Conservation (phyloP, 2,329 filamentous ascomycete genomes). For the Orbilia oligospora region DNA sequence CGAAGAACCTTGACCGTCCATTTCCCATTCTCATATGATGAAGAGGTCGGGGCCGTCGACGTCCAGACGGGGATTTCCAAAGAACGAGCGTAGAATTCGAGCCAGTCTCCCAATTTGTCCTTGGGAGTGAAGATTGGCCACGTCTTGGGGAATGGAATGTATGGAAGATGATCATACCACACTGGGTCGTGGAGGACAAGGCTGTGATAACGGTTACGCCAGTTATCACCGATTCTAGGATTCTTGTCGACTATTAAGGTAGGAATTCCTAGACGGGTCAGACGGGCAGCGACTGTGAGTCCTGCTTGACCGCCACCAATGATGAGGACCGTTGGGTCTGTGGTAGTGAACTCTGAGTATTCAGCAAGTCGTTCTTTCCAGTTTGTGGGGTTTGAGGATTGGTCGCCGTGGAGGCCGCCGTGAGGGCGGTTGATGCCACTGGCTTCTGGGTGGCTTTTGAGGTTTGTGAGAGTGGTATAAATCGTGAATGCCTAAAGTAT, state of each 20-base stretch:
- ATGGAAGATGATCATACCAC: slow-evolving; percentile 75
- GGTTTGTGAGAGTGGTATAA: slow-evolving; percentile 73
- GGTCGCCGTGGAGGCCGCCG: slow-evolving; percentile 73
- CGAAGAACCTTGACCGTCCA: slow-evolving; percentile 74
- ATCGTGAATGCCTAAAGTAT: slow-evolving; percentile 74
- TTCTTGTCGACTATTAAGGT: slow-evolving; percentile 75
- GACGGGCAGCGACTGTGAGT: slow-evolving; percentile 72
- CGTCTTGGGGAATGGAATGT: slow-evolving; percentile 74
- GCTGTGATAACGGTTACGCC: slow-evolving; percentile 75
- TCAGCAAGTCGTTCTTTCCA: slow-evolving; percentile 52
- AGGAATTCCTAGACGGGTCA: slow-evolving; percentile 74
- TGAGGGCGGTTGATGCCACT: slow-evolving; percentile 70
- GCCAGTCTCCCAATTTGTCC: slow-evolving; percentile 79
- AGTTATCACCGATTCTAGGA: slow-evolving; percentile 75
- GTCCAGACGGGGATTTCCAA: slow-evolving; percentile 81
- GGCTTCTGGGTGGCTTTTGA: slow-evolving; percentile 73
- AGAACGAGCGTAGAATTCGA: slow-evolving; percentile 75
- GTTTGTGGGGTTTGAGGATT: slow-evolving; percentile 47
- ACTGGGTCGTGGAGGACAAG: slow-evolving; percentile 79
- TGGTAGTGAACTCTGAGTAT: slow-evolving; percentile 25
- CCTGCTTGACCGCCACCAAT: slow-evolving; percentile 76
- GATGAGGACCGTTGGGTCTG: slow-evolving; percentile 73
- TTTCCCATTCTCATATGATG: slow-evolving; percentile 65
- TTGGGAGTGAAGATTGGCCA: slow-evolving; percentile 81
- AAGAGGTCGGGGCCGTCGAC: slow-evolving; percentile 71